Base-by-base conservation (phyloP, 164 flowering plant species). In the Tetrastigma voinierianum region DNA sequence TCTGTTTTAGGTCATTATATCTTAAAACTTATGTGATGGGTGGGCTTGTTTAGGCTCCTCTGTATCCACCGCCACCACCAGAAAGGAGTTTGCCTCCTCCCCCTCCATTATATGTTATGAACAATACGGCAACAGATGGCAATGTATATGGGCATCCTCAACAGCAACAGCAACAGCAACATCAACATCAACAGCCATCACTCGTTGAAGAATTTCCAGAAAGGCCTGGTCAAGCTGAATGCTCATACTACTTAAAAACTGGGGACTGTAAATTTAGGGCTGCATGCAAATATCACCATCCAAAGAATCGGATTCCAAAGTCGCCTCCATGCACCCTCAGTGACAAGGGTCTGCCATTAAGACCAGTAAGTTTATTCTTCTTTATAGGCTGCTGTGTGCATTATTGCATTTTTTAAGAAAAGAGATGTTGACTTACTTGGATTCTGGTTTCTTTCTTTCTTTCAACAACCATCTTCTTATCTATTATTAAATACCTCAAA, bases 201-300 rank as follows among this genome's bases (percentile, higher is more conserved):
- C 57, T 70, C 1, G 66, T 73, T 61, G 94, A 88, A 24, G 96
- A 88, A 68, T 94, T 73, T 67, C 98, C 98, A 15, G 90, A 91
- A 75, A 83, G 97, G 57, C 97, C 98, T 51, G 95, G 95, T 43
- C 88, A 91, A 72, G 85, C 88, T 45, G 93, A 88, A 48, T 94
- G 97, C 82, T 83, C 77, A 67, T 87, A 78, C 76, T 94, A 71
- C 75, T 16, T 90, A 64, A 91, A 80, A 86, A 86, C 82, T 62
- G 98, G 98, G 49, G 86, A 88, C 74, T 94, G 98, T 68, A 94
- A 91, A 83, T 91, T 74, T 75, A 82, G 73, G 77, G 85, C 86
- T 56, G 76, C 76, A n/a, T 94, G 98, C 82, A 86, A 81, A 74
- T 94, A 70, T 80, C 86, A 94, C 74, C 98, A 94, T 78, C 98